A percentile compares a stretch with the other conserved stretches of the same genome.
phyloP scores from a whole-genome alignment of 192 early-diverging fungal species.

The Entomortierella chlamydospora region DNA sequence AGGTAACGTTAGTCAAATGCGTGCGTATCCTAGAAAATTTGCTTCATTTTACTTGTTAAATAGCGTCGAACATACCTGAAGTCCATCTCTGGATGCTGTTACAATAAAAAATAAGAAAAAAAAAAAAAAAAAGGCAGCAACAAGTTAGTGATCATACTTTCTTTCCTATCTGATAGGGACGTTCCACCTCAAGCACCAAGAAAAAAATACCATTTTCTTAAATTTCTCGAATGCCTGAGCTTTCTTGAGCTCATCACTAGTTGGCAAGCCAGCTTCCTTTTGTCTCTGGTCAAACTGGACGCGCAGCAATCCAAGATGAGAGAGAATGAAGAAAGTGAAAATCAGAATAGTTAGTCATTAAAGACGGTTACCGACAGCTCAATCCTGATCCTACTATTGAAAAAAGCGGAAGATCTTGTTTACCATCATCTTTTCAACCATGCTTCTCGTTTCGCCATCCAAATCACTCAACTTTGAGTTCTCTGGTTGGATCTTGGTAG shows the following conservation, averaged over 20 bases:
- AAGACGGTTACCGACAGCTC: no score
- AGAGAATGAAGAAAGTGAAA: neutral
- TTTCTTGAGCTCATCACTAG: constrained; percentile 85
- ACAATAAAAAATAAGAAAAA: neutral
- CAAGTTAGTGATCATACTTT: neutral
- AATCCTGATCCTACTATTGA: no score
- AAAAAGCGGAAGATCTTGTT: no score
- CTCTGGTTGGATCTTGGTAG: constrained; percentile 89
- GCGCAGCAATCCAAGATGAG: neutral
- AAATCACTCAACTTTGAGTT: constrained; percentile 88
- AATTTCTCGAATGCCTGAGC: constrained; percentile 83
- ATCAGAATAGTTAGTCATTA: no score
- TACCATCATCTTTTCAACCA: constrained; percentile 99
- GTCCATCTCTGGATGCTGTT: constrained; percentile 73
- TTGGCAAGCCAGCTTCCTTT: constrained; percentile 80
- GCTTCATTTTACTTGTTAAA: no score
- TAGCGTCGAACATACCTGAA: constrained; percentile 51
- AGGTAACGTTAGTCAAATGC: neutral
- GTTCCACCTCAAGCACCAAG: neutral
- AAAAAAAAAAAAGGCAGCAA: constrained; percentile 6
- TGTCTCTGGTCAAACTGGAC: constrained; percentile 89
- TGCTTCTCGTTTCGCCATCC: constrained; percentile 89
- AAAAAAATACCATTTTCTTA: constrained; percentile 58
- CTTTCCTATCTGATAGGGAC: no score
- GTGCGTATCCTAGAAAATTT: no score